These are phyloP conservation scores for Jacaranda mimosifolia DNA, from an alignment of 257 asterid species.

Conservation along the genomic window DNA sequence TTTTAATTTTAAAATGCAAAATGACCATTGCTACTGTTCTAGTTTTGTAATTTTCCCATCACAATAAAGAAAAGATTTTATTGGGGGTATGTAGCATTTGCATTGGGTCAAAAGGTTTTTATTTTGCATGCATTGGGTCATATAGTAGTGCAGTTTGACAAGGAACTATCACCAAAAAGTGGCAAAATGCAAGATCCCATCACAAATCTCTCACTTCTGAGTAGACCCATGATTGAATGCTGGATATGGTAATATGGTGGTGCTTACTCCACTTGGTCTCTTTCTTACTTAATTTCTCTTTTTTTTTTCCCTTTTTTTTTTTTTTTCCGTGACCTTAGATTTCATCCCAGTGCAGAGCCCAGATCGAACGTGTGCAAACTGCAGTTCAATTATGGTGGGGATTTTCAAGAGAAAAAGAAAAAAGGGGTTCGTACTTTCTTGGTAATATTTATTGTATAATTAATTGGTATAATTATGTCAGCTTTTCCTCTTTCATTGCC, in stretches of 20 bases:
- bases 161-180: constrained; percentile 46
- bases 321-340: background rate
- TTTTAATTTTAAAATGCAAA: too few species aligned
- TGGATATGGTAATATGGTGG: constrained; percentile 36
- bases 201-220: constrained; percentile 42
- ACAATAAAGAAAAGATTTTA: too few species aligned
- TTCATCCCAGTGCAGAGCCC: constrained; percentile 2
- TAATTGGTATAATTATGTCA: constrained; percentile 35
- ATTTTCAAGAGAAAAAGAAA: background rate
- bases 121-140: background rate
- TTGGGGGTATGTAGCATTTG: too few species aligned
- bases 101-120: background rate
- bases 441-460: constrained; percentile 32
- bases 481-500: constrained; percentile 44
- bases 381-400: constrained; percentile 35
- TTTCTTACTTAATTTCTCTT: background rate
- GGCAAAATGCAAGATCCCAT: constrained; percentile 48
- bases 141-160: background rate
- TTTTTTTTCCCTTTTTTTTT: too few species aligned
- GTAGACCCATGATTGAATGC: constrained; percentile 40
- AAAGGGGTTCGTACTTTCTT: background rate
- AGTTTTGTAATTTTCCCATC: too few species aligned
- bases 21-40: too few species aligned
- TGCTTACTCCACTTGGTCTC: background rate
- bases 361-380: constrained; percentile 41